Evolutionary conservation across 306 rosid genomes (phyloP).

Genomic region (Corylus americana): DNA sequence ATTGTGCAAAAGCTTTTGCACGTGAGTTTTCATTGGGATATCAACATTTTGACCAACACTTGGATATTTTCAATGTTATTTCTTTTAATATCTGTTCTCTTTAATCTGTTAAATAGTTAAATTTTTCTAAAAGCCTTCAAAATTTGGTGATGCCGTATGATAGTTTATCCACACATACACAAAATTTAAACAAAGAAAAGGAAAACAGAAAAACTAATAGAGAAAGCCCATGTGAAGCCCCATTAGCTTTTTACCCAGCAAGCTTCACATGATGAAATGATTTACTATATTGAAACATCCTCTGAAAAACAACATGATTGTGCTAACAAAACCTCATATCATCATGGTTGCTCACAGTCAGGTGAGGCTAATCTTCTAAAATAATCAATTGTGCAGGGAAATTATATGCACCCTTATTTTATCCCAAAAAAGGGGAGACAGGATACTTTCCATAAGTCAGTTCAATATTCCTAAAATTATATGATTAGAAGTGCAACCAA

Average conservation of each 20-base stretch:
- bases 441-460: neutral
- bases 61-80: too few species aligned
- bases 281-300: neutral
- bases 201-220: too few species aligned
- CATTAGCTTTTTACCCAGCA: neutral
- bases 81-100: too few species aligned
- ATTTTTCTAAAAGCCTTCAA: too few species aligned
- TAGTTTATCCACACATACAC: too few species aligned
- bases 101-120: too few species aligned
- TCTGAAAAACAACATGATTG: neutral
- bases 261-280: neutral
- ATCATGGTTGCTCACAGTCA: neutral
- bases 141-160: too few species aligned
- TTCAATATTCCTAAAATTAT: neutral
- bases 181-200: too few species aligned
- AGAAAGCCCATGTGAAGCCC: neutral
- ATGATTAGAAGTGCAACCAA: neutral
- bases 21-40: neutral
- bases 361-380: neutral
- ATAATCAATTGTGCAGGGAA: neutral
- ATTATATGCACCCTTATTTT: neutral
- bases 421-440: neutral
- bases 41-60: neutral
- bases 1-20: neutral
- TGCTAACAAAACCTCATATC: conserved; percentile 17